A percentile compares a stretch with the other conserved stretches of the same genome.
phyloP scores from a whole-genome alignment of 371 early-diverging fungal genomes.

The Mortierella sp. region DNA sequence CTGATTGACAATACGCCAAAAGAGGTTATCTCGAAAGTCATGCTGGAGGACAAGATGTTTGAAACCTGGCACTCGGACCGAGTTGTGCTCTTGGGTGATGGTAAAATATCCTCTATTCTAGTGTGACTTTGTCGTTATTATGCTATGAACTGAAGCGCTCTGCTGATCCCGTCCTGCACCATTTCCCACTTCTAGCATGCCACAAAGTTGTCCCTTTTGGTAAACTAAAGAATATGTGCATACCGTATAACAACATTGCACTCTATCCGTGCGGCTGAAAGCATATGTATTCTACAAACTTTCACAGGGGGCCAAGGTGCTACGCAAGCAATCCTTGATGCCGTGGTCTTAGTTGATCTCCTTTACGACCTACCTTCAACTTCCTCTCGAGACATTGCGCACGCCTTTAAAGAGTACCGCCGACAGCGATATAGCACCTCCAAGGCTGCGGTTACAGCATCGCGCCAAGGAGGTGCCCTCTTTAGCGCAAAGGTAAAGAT shows the following conservation, averaged over 20 bases:
- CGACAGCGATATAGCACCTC: background rate
- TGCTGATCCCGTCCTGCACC: no score
- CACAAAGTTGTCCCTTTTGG: slow-evolving; percentile 22
- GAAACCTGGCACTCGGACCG: slow-evolving; percentile 15
- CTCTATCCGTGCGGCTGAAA: no score
- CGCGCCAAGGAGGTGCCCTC: slow-evolving; percentile 11
- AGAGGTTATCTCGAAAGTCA: slow-evolving; percentile 9
- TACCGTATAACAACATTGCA: no score
- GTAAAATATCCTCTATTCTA: background rate
- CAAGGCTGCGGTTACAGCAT: slow-evolving; percentile 6
- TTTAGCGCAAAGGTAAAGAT: slow-evolving; percentile 10
- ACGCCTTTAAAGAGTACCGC: background rate
- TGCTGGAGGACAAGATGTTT: slow-evolving; percentile 12
- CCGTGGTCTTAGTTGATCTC: slow-evolving; percentile 7
- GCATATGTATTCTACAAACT: background rate
- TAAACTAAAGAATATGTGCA: background rate
- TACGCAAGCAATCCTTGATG: slow-evolving; percentile 19
- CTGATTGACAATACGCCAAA: slow-evolving; percentile 14
- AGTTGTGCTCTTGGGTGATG: slow-evolving; percentile 15
- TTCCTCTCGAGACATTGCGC: background rate
- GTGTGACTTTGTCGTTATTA: no score
- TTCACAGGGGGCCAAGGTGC: slow-evolving; percentile 16
- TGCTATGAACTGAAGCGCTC: no score
- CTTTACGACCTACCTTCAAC: slow-evolving; percentile 7
- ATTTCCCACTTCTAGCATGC: slow-evolving; percentile 19